Percentiles rank a stretch among this genome's conserved stretches.
These are phyloP conservation scores for Wilcoxina mikolae DNA, from an alignment of 495 filamentous ascomycete genomes.

Conservation along the genomic window DNA sequence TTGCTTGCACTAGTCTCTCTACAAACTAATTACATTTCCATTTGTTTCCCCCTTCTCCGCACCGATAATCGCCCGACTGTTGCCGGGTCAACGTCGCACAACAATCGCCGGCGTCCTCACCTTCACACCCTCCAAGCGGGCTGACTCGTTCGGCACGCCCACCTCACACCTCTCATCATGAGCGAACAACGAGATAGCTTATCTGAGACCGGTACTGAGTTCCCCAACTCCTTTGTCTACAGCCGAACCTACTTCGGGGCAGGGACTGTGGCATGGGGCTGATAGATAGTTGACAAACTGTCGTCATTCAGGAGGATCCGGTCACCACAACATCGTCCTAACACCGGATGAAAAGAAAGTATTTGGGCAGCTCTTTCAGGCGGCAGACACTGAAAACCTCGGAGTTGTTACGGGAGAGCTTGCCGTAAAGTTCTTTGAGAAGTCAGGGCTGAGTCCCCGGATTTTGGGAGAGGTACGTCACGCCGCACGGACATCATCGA, in stretches of 20 bases:
- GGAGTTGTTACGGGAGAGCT: conserved; percentile 94
- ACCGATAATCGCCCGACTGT: conserved; percentile 11
- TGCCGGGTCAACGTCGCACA: conserved; percentile 13
- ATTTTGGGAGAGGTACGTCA: conserved; percentile 71
- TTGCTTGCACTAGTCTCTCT: no score
- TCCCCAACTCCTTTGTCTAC: not conserved
- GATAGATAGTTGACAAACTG: conserved; percentile 7
- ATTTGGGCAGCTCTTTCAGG: conserved; percentile 78
- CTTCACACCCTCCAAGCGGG: not conserved
- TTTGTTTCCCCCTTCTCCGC: not conserved
- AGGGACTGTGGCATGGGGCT: not conserved
- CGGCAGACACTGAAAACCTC: conserved; percentile 74
- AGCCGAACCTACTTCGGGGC: not conserved
- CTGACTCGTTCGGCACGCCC: not conserved
- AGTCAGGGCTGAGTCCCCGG: conserved; percentile 70
- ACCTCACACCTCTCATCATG: conserved; percentile 12
- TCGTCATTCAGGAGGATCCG: conserved; percentile 16
- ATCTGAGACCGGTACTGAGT: conserved; percentile 22
- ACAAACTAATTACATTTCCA: no score
- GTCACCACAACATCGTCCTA: conserved; percentile 55
- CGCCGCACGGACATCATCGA: not conserved
- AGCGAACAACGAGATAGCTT: conserved; percentile 22
- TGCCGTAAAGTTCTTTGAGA: conserved; percentile 96
- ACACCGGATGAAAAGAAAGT: conserved; percentile 82
- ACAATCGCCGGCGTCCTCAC: no score